Conservation (phyloP, 495 filamentous ascomycete species). For the Echria macrotheca region DNA sequence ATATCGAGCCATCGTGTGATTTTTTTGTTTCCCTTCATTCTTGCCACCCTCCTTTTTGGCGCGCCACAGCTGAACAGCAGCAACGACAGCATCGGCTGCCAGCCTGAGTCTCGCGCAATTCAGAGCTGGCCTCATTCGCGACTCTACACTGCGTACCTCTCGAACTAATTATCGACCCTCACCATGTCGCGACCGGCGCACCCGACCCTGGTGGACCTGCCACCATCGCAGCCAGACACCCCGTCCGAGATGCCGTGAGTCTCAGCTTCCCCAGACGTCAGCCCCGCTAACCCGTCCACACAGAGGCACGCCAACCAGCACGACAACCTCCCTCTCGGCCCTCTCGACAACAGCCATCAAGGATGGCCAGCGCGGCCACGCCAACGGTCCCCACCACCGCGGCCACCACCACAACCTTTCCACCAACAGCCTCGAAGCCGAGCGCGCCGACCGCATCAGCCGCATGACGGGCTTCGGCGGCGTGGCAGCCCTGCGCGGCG, state of each 20-base stretch:
- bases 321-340: slow-evolving; percentile 77
- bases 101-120: not conserved
- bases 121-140: not conserved
- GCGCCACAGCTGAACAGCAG: too few species aligned
- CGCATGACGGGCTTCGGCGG: slow-evolving; percentile 81
- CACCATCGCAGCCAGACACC: slow-evolving; percentile 80
- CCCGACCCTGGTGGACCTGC: slow-evolving; percentile 78
- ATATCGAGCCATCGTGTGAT: too few species aligned
- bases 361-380: slow-evolving; percentile 79
- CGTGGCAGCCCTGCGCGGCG: slow-evolving; percentile 59
- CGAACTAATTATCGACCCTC: too few species aligned
- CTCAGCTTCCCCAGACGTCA: not conserved
- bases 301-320: slow-evolving; percentile 88
- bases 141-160: too few species aligned
- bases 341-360: slow-evolving; percentile 91
- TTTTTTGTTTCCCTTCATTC: too few species aligned
- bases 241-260: slow-evolving; percentile 87
- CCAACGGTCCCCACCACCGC: slow-evolving; percentile 45
- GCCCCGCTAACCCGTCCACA: not conserved
- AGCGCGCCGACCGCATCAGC: slow-evolving; percentile 89
- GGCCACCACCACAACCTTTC: slow-evolving; percentile 56
- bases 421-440: slow-evolving; percentile 71
- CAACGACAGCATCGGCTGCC: not conserved
- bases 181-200: slow-evolving; percentile 36
- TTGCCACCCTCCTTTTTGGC: too few species aligned